These are phyloP conservation scores for Solanum hybrid DNA, from an alignment of 305 asterid species.

Conservation along the genomic window DNA sequence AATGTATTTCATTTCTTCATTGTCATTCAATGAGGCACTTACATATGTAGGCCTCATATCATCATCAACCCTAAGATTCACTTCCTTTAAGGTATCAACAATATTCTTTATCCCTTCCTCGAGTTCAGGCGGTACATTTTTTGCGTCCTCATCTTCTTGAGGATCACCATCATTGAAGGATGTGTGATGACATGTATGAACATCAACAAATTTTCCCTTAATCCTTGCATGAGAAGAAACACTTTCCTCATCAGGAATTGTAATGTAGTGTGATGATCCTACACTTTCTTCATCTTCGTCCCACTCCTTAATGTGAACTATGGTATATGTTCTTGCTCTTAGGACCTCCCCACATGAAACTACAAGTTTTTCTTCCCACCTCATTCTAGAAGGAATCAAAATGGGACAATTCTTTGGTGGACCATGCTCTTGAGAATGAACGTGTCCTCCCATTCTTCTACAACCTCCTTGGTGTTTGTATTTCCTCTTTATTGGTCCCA, in stretches of 20 bases:
- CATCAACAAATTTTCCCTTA: background rate
- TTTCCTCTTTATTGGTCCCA: background rate
- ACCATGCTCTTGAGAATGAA: background rate
- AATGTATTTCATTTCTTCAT: background rate
- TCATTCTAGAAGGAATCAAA: background rate
- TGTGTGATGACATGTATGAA: background rate
- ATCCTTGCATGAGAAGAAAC: no score
- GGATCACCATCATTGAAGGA: background rate
- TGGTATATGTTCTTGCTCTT: background rate
- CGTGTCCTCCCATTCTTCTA: accelerated
- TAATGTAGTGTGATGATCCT: background rate
- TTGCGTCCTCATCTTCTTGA: background rate
- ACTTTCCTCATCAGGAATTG: no score
- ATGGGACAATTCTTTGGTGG: background rate
- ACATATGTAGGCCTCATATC: background rate
- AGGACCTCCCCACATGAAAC: background rate
- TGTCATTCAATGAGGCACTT: background rate
- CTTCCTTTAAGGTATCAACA: background rate
- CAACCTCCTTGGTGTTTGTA: accelerated
- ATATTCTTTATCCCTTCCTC: background rate
- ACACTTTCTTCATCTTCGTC: background rate
- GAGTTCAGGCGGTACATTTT: background rate
- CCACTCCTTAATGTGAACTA: background rate
- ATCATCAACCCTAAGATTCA: background rate
- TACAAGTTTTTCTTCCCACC: background rate